Evolutionary conservation across 805 yeast genomes (phyloP).

Genomic region (Tetrapisispora taiwanensis): DNA sequence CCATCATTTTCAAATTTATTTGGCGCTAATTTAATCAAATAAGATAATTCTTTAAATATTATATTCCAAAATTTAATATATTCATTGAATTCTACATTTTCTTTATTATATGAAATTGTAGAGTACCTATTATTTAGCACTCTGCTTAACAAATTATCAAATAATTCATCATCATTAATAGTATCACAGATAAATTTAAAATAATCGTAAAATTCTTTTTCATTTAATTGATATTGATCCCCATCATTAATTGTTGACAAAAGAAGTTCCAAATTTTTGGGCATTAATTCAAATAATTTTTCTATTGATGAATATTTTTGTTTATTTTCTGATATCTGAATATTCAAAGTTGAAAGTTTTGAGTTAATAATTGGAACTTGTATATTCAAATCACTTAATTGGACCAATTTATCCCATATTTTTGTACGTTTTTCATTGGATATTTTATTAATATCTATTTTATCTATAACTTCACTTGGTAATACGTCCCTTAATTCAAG

Average conservation of each 20-base stretch:
- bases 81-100: background rate
- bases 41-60: background rate
- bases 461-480: background rate
- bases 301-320: too few relatives aligned
- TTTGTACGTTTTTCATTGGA: background rate
- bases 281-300: background rate
- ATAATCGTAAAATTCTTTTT: background rate
- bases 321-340: too few relatives aligned
- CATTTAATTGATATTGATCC: background rate
- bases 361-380: background rate
- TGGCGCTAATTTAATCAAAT: background rate
- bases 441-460: background rate
- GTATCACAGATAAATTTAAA: background rate
- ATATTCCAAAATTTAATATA: background rate
- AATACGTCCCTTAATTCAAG: background rate
- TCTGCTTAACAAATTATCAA: background rate
- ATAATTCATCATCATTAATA: background rate
- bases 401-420: background rate
- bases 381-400: background rate
- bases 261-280: background rate
- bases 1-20: slow-evolving; percentile 14
- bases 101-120: background rate
- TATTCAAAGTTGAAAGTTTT: background rate
- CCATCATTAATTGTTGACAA: background rate
- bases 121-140: background rate